A percentile compares a stretch with the other conserved stretches of the same genome.
These are phyloP conservation scores for Solanum piurae DNA, from an alignment of 257 asterid genomes.

Conservation along the genomic window DNA sequence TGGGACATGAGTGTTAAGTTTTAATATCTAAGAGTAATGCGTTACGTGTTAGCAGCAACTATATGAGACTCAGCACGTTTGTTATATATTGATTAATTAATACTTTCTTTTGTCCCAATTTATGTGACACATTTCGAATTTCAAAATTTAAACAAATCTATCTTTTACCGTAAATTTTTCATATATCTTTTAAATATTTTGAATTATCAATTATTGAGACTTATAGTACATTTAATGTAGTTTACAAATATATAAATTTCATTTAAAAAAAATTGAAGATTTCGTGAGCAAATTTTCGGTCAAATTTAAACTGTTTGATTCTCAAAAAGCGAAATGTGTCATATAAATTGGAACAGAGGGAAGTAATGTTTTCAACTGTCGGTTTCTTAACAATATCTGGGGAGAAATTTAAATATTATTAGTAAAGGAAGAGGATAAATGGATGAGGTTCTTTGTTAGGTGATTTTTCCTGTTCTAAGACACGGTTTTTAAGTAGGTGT, in stretches of 20 bases:
- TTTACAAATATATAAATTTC: no score
- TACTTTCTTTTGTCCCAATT: background rate
- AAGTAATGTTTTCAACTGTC: background rate
- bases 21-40: background rate
- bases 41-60: slow-evolving; percentile 1
- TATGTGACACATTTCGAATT: no score
- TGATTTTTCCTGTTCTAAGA: background rate
- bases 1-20: background rate
- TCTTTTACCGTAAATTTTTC: no score
- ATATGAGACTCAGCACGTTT: background rate
- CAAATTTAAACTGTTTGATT: no score
- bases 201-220: no score
- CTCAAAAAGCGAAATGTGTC: no score
- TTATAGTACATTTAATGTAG: no score
- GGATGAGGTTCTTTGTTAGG: background rate
- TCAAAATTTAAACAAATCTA: no score
- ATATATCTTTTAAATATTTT: no score
- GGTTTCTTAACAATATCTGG: background rate
- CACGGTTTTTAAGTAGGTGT: slow-evolving; percentile 2
- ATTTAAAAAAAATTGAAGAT: no score
- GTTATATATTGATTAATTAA: background rate
- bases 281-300: no score
- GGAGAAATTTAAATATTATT: background rate
- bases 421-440: background rate
- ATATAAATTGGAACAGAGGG: no score